These are phyloP conservation scores for Vitis labrusca DNA, from an alignment of 164 flowering plant genomes.

Conservation along the genomic window DNA sequence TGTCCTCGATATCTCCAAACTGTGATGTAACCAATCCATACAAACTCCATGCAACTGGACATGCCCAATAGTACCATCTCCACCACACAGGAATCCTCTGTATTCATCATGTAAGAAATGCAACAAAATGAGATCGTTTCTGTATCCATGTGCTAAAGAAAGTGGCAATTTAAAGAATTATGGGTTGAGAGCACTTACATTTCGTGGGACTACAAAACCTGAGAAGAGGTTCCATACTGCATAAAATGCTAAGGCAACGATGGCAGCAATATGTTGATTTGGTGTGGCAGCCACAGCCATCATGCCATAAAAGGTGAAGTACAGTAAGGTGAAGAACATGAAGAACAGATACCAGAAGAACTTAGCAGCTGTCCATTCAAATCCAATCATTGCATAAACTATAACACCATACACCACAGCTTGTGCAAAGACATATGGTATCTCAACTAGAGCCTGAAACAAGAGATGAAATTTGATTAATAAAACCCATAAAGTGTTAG, in stretches of 20 bases:
- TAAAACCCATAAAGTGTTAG: no score
- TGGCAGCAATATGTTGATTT: conserved; percentile 36
- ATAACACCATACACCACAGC: conserved; percentile 31
- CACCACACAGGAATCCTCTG: conserved; percentile 7
- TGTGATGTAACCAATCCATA: conserved; percentile 21
- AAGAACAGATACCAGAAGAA: conserved; percentile 56
- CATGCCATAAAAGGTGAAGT: conserved; percentile 64
- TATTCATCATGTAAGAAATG: neutral
- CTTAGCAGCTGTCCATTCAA: conserved; percentile 48
- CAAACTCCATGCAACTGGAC: conserved; percentile 19
- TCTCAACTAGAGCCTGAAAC: conserved; percentile 33
- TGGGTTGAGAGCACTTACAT: conserved; percentile 13
- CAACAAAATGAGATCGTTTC: no score
- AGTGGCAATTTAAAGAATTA: no score
- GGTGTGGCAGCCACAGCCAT: conserved; percentile 58
- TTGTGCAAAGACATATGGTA: conserved; percentile 43
- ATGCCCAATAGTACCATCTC: neutral
- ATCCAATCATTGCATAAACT: conserved; percentile 61
- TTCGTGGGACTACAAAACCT: conserved; percentile 34
- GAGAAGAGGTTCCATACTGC: conserved; percentile 45
- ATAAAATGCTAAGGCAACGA: conserved; percentile 27
- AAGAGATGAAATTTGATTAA: neutral
- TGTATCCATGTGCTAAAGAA: no score
- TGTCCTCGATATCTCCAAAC: conserved; percentile 11
- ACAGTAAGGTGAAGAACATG: conserved; percentile 47